Evolutionary conservation across 2,329 filamentous ascomycete species (phyloP).

Genomic region (Tolypocladium album): DNA sequence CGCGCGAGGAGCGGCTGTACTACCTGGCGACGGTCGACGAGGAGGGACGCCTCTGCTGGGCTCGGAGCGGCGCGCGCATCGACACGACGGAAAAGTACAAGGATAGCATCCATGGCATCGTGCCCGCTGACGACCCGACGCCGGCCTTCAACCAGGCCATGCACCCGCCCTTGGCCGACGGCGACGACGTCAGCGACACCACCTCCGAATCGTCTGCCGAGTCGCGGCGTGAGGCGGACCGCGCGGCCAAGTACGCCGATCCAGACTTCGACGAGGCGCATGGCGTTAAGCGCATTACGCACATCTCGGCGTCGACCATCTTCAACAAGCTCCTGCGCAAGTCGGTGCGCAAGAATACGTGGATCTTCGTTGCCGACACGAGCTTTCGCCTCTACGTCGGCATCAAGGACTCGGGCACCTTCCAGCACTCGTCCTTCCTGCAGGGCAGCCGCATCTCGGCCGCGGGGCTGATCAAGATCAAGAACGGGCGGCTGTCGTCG

Average conservation of each 20-base stretch:
- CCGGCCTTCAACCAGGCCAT: slow-evolving; percentile 33
- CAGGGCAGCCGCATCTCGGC: slow-evolving; percentile 73
- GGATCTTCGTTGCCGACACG: slow-evolving; percentile 89
- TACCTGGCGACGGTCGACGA: slow-evolving; percentile 71
- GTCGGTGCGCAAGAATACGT: slow-evolving; percentile 75
- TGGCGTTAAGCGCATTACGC: slow-evolving; percentile 41
- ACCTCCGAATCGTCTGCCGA: slow-evolving; percentile 26
- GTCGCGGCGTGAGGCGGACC: slow-evolving; percentile 44
- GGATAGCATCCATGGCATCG: slow-evolving; percentile 69
- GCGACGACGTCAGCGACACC: slow-evolving; percentile 12
- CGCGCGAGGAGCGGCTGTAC: slow-evolving; percentile 66
- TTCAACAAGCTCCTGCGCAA: slow-evolving; percentile 71
- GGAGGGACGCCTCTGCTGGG: slow-evolving; percentile 73
- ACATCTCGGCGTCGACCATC: slow-evolving; percentile 61
- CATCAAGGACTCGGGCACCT: slow-evolving; percentile 79
- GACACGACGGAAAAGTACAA: slow-evolving; percentile 66
- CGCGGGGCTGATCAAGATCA: slow-evolving; percentile 77
- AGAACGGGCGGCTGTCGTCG: slow-evolving; percentile 64
- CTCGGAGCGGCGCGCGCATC: slow-evolving; percentile 68
- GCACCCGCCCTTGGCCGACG: slow-evolving; percentile 5
- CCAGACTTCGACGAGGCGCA: slow-evolving; percentile 51
- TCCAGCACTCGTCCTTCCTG: slow-evolving; percentile 85
- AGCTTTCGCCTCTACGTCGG: slow-evolving; percentile 78
- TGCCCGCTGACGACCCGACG: slow-evolving; percentile 48
- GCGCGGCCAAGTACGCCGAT: slow-evolving; percentile 54